Percentiles rank a stretch among this genome's conserved stretches.
These are phyloP conservation scores for Fusarium drepaniforme DNA, from an alignment of 2,329 filamentous ascomycete genomes.

Conservation along the genomic window DNA sequence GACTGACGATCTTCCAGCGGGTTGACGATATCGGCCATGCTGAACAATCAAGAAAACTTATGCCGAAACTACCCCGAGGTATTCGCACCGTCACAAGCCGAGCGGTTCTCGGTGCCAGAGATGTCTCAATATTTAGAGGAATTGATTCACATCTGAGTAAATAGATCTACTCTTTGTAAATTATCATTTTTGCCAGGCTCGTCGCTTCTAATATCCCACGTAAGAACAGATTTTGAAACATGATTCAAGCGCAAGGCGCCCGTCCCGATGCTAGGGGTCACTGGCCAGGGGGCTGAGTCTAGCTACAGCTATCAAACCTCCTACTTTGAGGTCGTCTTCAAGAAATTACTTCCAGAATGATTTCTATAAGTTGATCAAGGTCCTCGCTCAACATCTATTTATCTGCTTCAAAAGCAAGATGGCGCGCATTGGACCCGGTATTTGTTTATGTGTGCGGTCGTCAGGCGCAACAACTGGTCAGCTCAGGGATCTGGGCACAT, in stretches of 20 bases:
- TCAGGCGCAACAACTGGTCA: background rate
- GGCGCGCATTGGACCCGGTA: background rate
- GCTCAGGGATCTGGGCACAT: background rate
- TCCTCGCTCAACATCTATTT: background rate
- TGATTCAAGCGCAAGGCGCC: background rate
- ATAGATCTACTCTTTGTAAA: background rate
- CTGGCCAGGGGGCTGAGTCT: background rate
- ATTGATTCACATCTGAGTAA: background rate
- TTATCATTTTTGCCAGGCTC: background rate
- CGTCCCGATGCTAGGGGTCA: background rate
- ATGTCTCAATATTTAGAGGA: background rate
- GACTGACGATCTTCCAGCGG: background rate
- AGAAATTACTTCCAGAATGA: background rate
- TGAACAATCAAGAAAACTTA: slow-evolving; percentile 16
- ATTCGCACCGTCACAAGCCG: slow-evolving; percentile 27
- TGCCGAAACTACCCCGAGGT: slow-evolving; percentile 44
- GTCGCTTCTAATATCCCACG: background rate
- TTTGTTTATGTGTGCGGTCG: background rate
- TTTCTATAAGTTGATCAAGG: background rate
- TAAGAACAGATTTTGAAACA: background rate
- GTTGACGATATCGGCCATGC: slow-evolving; percentile 2
- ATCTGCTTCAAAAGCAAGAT: background rate
- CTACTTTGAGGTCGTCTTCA: background rate
- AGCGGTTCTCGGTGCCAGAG: slow-evolving; percentile 10
- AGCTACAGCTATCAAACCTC: background rate